Percentiles rank a stretch among this genome's conserved stretches.
phyloP scores from a whole-genome alignment of 140 eudicot genomes.

The Bidens hawaiensis region DNA sequence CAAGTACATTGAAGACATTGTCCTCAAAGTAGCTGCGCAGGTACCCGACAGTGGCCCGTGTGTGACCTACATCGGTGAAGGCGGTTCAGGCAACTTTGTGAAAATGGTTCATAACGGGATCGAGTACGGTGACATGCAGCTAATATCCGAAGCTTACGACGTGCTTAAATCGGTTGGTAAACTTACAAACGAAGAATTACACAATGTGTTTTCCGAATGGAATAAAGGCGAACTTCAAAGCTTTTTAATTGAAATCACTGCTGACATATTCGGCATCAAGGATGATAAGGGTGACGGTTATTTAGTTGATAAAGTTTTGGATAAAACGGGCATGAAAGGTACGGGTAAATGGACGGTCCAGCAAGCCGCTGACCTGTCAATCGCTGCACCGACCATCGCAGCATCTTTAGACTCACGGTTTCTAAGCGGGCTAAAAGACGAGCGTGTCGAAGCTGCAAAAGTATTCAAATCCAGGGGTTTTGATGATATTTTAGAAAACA shows the following conservation, averaged over 20 bases:
- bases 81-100: conserved; percentile 48
- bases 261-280: conserved; percentile 54
- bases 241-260: conserved; percentile 59
- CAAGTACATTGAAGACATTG: conserved; percentile 56
- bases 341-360: conserved; percentile 68
- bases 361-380: conserved; percentile 58
- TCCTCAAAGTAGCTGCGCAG: conserved; percentile 62
- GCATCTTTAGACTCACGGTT: conserved; percentile 59
- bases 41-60: conserved; percentile 66
- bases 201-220: conserved; percentile 50
- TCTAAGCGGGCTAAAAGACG: conserved; percentile 58
- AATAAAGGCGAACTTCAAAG: conserved; percentile 62
- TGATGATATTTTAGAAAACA: conserved; percentile 33
- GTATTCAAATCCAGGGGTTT: conserved; percentile 47
- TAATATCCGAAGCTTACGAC: conserved; percentile 60
- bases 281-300: conserved; percentile 60
- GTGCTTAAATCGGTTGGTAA: conserved; percentile 59
- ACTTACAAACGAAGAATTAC: conserved; percentile 46
- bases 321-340: conserved; percentile 53
- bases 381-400: conserved; percentile 62
- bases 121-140: conserved; percentile 69
- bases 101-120: conserved; percentile 66
- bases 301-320: conserved; percentile 57
- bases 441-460: conserved; percentile 53
- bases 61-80: conserved; percentile 56